phyloP scores from a whole-genome alignment of 2,329 filamentous ascomycete genomes.

The Trichoderma arundinaceum region DNA sequence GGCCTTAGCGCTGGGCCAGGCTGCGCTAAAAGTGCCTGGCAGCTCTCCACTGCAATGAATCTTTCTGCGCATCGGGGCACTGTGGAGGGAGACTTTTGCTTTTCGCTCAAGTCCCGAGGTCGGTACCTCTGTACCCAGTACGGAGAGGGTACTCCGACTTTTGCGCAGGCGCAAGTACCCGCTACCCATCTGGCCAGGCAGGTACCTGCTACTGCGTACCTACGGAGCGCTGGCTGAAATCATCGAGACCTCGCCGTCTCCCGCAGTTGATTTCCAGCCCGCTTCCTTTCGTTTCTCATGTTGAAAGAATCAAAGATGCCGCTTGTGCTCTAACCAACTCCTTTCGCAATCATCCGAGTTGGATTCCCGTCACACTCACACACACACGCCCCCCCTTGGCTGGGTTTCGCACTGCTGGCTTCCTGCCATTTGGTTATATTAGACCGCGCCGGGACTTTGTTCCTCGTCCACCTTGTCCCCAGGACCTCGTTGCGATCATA shows the following conservation, averaged over 20 bases:
- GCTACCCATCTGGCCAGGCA: background rate
- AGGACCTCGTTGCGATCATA: constrained; percentile 42
- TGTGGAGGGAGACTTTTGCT: constrained; percentile 29
- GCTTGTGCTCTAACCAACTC: constrained; percentile 24
- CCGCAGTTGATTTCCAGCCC: constrained; percentile 16
- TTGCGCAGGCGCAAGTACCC: background rate
- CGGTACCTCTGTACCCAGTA: constrained; percentile 27
- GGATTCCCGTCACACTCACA: background rate
- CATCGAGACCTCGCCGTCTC: background rate
- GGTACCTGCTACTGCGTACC: background rate
- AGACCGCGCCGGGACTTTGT: constrained; percentile 20
- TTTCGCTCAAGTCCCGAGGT: constrained; percentile 24
- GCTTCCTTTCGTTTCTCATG: background rate
- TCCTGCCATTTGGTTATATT: constrained; percentile 25
- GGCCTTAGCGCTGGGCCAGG: constrained; percentile 14
- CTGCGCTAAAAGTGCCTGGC: constrained; percentile 27
- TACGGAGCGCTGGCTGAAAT: background rate
- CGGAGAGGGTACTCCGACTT: background rate
- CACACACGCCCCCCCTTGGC: background rate
- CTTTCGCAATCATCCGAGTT: constrained; percentile 7
- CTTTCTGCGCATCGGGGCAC: constrained; percentile 21
- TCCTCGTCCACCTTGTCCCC: constrained; percentile 31
- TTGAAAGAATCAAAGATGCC: constrained; percentile 8
- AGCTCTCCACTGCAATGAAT: constrained; percentile 28
- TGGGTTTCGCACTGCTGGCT: background rate